Conservation (phyloP, 139 green algal genomes). For the Picochlorum sp. region DNA sequence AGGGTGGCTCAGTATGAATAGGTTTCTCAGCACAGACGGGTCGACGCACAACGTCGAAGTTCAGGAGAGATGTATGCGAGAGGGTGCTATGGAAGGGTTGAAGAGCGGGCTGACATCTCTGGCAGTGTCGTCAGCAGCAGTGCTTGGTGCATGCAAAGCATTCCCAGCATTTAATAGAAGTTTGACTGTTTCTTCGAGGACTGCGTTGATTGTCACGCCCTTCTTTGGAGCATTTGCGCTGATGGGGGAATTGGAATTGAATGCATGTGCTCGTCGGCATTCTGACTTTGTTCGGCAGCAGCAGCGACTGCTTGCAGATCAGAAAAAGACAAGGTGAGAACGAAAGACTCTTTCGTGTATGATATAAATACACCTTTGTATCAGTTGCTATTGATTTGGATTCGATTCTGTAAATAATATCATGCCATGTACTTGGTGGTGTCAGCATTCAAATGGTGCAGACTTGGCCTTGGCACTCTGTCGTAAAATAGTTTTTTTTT, state of each 20-base stretch:
- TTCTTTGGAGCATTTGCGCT: slow-evolving; percentile 41
- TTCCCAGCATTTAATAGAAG: slow-evolving; percentile 27
- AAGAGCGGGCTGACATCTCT: slow-evolving; percentile 6
- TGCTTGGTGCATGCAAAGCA: slow-evolving; percentile 25
- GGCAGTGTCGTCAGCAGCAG: neutral
- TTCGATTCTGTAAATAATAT: too few species aligned
- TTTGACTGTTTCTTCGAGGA: slow-evolving; percentile 20
- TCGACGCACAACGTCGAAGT: slow-evolving; percentile 5
- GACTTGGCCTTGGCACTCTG: too few species aligned
- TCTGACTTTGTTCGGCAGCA: neutral
- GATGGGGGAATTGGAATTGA: slow-evolving; percentile 32
- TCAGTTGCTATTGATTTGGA: too few species aligned
- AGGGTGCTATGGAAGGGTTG: slow-evolving; percentile 4
- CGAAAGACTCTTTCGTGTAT: too few species aligned
- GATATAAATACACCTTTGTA: too few species aligned
- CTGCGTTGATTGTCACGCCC: slow-evolving; percentile 31
- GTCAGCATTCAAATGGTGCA: too few species aligned
- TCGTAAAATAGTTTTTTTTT: too few species aligned
- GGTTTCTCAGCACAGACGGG: neutral
- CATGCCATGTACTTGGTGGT: too few species aligned
- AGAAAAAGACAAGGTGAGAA: too few species aligned
- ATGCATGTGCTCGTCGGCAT: slow-evolving; percentile 22
- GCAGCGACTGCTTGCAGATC: neutral
- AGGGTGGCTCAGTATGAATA: neutral
- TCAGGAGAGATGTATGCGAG: slow-evolving; percentile 13